Percentiles rank a stretch among this genome's conserved stretches.
phyloP scores from a whole-genome alignment of 2,329 filamentous ascomycete species.

The Aspergillus ibericus region DNA sequence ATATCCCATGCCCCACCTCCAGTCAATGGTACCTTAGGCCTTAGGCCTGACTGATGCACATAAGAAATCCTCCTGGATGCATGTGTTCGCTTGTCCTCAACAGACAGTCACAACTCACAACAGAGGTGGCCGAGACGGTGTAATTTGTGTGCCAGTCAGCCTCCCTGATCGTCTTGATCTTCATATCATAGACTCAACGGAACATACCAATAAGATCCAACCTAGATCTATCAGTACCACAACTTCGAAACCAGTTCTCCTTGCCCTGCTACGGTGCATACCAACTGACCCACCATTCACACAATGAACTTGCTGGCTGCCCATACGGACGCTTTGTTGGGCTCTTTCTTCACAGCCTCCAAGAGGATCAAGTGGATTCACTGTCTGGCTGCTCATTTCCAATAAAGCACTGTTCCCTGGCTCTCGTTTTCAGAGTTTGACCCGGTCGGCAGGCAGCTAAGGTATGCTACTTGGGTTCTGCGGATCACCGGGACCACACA shows the following conservation, averaged over 20 bases:
- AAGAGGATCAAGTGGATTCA: background rate
- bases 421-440: conserved; percentile 4
- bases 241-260: background rate
- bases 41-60: background rate
- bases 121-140: background rate
- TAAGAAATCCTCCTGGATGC: background rate
- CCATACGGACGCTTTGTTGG: background rate
- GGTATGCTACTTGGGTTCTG: conserved; percentile 2
- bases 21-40: background rate
- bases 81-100: background rate
- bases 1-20: background rate
- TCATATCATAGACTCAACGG: background rate
- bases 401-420: conserved; percentile 1
- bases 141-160: too few species aligned
- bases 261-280: background rate
- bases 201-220: background rate
- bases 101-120: too few species aligned
- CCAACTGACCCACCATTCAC: background rate
- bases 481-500: conserved; percentile 5
- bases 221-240: background rate
- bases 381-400: background rate
- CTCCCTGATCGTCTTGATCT: too few species aligned
- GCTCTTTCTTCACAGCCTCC: background rate
- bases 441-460: conserved; percentile 1
- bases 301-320: background rate